These are phyloP conservation scores for Sicyos baderoa DNA, from an alignment of 306 rosid genomes.

Conservation along the genomic window DNA sequence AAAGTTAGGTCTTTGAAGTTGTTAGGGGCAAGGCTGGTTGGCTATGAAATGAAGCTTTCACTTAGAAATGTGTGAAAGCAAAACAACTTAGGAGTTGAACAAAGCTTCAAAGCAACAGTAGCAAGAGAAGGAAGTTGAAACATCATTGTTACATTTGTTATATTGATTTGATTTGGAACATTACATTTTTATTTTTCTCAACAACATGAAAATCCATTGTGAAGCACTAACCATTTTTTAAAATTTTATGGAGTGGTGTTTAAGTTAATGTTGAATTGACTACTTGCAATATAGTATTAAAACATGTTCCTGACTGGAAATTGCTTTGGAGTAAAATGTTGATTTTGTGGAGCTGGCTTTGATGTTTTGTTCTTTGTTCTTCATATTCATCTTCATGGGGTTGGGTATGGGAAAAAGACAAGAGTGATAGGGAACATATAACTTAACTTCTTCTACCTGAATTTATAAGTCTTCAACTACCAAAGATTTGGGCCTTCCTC, in stretches of 20 bases:
- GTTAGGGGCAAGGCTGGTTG: background rate
- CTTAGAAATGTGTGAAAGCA: slow-evolving; percentile 9
- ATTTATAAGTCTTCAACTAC: background rate
- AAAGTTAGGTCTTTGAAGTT: slow-evolving; percentile 9
- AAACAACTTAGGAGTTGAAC: slow-evolving; percentile 4
- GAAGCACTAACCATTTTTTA: background rate
- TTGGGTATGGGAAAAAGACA: slow-evolving; percentile 13
- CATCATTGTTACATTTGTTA: slow-evolving; percentile 15
- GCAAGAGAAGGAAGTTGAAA: slow-evolving; percentile 14
- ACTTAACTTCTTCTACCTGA: background rate
- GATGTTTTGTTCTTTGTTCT: slow-evolving; percentile 4
- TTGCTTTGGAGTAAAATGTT: slow-evolving; percentile 16
- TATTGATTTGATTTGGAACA: background rate
- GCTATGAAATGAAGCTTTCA: slow-evolving; percentile 8
- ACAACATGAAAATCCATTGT: background rate
- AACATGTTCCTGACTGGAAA: background rate
- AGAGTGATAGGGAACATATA: slow-evolving; percentile 2
- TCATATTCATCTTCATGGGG: background rate
- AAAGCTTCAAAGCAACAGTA: slow-evolving; percentile 12
- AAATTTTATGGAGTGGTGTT: background rate
- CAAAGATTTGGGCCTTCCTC: no score
- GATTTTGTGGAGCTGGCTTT: slow-evolving; percentile 8
- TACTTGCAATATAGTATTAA: background rate
- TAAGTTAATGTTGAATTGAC: slow-evolving; percentile 7
- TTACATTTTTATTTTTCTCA: background rate